Evolutionary conservation across 805 yeast genomes (phyloP).

Genomic region (Yarrowia sp.): DNA sequence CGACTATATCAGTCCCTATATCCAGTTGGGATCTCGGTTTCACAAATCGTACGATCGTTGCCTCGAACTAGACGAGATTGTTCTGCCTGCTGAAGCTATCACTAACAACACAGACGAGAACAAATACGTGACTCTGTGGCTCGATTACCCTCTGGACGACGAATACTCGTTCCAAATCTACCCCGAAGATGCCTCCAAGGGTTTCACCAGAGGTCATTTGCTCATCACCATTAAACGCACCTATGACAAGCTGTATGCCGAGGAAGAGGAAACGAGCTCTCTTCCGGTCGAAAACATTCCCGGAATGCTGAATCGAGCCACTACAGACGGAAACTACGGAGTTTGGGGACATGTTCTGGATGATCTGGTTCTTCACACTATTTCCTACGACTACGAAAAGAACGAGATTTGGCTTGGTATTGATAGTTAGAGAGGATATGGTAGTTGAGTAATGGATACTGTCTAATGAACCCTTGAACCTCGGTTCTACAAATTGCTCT

Average conservation of each 20-base stretch:
- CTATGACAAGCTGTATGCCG: constrained; percentile 21
- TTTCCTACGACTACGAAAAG: neutral
- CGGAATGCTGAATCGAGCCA: constrained; percentile 23
- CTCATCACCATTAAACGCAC: constrained; percentile 4
- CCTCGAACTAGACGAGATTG: constrained; percentile 19
- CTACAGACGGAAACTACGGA: constrained; percentile 32
- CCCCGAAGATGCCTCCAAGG: constrained; percentile 28
- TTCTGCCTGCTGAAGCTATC: neutral
- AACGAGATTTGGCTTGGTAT: constrained; percentile 33
- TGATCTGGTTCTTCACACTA: constrained; percentile 33
- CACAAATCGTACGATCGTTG: neutral
- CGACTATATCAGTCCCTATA: constrained; percentile 15
- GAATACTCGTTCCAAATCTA: constrained; percentile 28
- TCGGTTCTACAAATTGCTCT: no score
- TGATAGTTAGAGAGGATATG: constrained; percentile 17
- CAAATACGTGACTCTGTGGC: constrained; percentile 14
- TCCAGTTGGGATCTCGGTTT: constrained; percentile 1
- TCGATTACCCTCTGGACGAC: constrained; percentile 34
- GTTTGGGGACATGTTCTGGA: constrained; percentile 36
- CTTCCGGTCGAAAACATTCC: constrained; percentile 22
- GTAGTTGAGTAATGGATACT: no score
- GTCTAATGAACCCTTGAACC: no score
- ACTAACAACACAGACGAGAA: constrained; percentile 1
- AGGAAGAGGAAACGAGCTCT: constrained; percentile 26
- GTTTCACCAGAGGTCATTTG: constrained; percentile 13